These are phyloP conservation scores for Leishmania amazonensis DNA, from an alignment of 208 protist genomes.

Conservation along the genomic window DNA sequence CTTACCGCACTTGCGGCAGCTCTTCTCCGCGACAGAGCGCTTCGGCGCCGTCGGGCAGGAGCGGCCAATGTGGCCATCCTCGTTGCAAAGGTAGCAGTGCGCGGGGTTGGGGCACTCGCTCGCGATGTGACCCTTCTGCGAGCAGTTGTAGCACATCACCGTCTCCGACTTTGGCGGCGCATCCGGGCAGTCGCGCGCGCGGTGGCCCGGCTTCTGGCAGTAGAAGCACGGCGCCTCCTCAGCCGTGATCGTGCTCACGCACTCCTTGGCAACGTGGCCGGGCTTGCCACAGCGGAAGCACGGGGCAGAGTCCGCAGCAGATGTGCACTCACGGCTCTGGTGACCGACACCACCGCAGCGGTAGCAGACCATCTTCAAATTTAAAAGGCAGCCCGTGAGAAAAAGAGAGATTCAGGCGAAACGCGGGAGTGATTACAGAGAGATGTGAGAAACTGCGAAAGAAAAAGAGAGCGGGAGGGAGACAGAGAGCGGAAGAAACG, in stretches of 20 bases:
- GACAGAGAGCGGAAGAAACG: not conserved
- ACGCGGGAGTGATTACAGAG: slow-evolving; percentile 7
- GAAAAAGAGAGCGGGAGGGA: not conserved
- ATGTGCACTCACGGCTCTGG: slow-evolving; percentile 78
- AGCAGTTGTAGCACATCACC: slow-evolving; percentile 83
- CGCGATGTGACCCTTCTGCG: slow-evolving; percentile 78
- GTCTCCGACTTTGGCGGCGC: slow-evolving; percentile 69
- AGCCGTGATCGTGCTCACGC: slow-evolving; percentile 59
- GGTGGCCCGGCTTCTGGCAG: slow-evolving; percentile 87
- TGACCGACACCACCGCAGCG: slow-evolving; percentile 82
- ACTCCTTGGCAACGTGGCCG: slow-evolving; percentile 82
- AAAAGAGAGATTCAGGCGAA: not conserved
- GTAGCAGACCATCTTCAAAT: slow-evolving; percentile 80
- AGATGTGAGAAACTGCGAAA: slow-evolving; percentile 9
- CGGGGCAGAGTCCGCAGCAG: slow-evolving; percentile 40
- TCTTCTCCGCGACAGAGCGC: slow-evolving; percentile 39
- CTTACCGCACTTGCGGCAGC: slow-evolving; percentile 79
- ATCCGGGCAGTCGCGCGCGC: slow-evolving; percentile 84
- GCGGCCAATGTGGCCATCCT: slow-evolving; percentile 80
- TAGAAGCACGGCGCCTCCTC: slow-evolving; percentile 86
- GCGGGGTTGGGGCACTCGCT: slow-evolving; percentile 72
- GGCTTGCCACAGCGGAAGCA: slow-evolving; percentile 86
- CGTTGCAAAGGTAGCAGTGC: slow-evolving; percentile 85
- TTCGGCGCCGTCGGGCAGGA: slow-evolving; percentile 59
- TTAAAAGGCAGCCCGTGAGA: not conserved